phyloP scores from a whole-genome alignment of 257 asterid genomes.

The Buddleja alternifolia region DNA sequence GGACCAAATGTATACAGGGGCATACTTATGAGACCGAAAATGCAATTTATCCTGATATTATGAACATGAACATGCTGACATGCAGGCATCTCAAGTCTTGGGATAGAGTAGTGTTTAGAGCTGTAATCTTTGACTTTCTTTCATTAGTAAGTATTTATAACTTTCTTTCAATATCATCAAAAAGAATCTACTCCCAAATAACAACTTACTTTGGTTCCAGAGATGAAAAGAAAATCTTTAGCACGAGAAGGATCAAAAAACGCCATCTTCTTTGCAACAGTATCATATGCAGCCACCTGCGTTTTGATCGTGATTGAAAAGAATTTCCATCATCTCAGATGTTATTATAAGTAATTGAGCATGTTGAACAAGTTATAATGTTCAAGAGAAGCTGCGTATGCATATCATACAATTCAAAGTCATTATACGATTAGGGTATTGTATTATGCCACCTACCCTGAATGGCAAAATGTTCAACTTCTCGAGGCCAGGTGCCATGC shows the following conservation, averaged over 20 bases:
- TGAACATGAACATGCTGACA: no score
- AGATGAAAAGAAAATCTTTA: conserved; percentile 77
- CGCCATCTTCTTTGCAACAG: conserved; percentile 66
- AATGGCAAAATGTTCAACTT: conserved; percentile 80
- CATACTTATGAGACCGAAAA: no score
- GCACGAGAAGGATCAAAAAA: conserved; percentile 88
- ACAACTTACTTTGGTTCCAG: conserved; percentile 75
- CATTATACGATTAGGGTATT: background rate
- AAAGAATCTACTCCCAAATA: background rate
- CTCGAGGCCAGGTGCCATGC: conserved; percentile 92
- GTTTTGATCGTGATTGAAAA: conserved; percentile 8
- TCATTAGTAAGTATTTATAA: background rate
- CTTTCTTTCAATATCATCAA: background rate
- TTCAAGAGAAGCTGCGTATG: conserved; percentile 9
- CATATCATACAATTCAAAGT: background rate
- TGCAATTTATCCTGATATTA: no score
- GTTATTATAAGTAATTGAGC: background rate
- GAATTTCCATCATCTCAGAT: no score
- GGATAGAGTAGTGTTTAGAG: no score
- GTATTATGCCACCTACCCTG: conserved; percentile 46
- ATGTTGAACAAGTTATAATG: background rate
- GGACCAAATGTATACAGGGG: no score
- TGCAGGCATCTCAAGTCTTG: no score
- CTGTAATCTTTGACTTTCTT: no score
- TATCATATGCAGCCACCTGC: conserved; percentile 93